Evolutionary conservation across 345 rosid genomes (phyloP).

Genomic region (Lepidium aucheri): DNA sequence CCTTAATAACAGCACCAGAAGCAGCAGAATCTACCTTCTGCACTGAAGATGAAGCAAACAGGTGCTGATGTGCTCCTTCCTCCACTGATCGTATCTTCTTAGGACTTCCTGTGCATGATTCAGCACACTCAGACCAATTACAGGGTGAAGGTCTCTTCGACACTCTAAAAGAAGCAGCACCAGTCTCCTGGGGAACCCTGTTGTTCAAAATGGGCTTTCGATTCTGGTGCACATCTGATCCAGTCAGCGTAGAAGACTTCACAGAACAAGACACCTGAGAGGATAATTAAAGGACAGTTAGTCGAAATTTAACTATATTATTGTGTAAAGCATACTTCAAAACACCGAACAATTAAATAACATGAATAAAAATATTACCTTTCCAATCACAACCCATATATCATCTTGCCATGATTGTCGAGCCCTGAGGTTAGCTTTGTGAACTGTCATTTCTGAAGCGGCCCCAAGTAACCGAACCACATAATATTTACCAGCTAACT

Average conservation of each 20-base stretch:
- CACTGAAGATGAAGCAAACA: constrained; percentile 3
- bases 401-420: constrained; percentile 55
- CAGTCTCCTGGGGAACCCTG: constrained; percentile 16
- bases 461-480: constrained; percentile 42
- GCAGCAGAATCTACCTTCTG: constrained; percentile 36
- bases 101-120: constrained; percentile 28
- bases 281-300: constrained; percentile 1
- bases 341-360: neutral
- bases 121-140: constrained; percentile 24
- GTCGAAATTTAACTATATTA: neutral
- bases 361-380: constrained; percentile 13
- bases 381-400: constrained; percentile 40
- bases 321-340: too few relatives aligned
- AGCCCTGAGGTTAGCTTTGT: constrained; percentile 39
- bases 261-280: constrained; percentile 31
- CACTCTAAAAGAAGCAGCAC: constrained; percentile 25
- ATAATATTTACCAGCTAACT: constrained; percentile 19
- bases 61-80: constrained; percentile 8
- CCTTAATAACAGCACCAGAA: constrained; percentile 22
- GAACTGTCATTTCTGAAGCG: constrained; percentile 18
- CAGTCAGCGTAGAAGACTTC: constrained; percentile 19
- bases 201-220: constrained; percentile 9
- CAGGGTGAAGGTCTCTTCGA: constrained; percentile 36
- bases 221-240: constrained; percentile 14
- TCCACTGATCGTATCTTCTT: constrained; percentile 21